Conservation (phyloP, 176 grass and related monocot genomes). For the Cymbopogon citratus region DNA sequence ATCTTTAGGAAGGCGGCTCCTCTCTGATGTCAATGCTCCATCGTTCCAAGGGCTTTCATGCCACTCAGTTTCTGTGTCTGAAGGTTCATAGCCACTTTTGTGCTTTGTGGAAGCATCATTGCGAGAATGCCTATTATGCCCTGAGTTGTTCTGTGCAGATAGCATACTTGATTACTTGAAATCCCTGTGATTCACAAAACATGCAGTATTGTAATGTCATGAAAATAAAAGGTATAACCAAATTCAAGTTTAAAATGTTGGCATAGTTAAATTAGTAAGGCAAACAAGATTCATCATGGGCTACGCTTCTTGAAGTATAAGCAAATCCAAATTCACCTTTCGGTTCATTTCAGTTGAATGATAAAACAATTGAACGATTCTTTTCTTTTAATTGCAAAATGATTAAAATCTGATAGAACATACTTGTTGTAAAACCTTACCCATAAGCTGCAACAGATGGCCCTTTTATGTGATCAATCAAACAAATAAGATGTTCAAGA, state of each 20-base stretch:
- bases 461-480: not conserved
- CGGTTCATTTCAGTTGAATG: conserved; percentile 3
- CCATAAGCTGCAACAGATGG: not conserved
- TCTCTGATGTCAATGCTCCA: conserved; percentile 37
- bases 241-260: not conserved
- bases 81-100: conserved; percentile 72
- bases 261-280: not conserved
- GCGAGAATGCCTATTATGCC: conserved; percentile 28
- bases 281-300: not conserved
- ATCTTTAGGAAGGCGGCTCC: conserved; percentile 31
- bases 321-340: conserved; percentile 2
- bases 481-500: not conserved
- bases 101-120: conserved; percentile 22
- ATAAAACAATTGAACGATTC: not conserved
- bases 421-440: not conserved
- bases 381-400: not conserved
- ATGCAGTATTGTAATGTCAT: conserved; percentile 12
- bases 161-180: conserved; percentile 36
- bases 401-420: not conserved
- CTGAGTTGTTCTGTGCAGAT: conserved; percentile 29
- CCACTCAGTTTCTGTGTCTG: conserved; percentile 74
- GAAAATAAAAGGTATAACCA: not conserved
- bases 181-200: conserved; percentile 12
- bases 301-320: not conserved
- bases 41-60: conserved; percentile 77